Percentiles rank a stretch among this genome's conserved stretches.
Conservation (phyloP, 1,284 basidiomycete genomes). For the Vanrija sp. region DNA sequence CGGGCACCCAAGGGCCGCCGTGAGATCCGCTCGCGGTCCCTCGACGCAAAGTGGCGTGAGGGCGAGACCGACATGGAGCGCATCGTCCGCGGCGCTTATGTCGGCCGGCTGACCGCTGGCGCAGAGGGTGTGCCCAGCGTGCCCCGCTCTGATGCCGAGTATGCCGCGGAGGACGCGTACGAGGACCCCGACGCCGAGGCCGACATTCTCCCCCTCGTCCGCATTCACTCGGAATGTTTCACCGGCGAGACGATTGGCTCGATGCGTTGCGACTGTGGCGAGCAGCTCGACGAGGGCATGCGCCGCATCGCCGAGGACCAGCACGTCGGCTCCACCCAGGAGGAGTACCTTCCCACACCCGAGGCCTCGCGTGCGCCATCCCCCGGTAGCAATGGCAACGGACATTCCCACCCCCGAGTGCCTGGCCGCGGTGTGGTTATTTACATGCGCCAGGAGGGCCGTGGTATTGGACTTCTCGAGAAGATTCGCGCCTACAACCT, state of each 20-base stretch:
- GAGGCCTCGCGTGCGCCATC: constrained; percentile 35
- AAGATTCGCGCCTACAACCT: constrained; percentile 98
- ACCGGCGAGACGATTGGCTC: constrained; percentile 98
- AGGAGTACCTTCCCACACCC: constrained; percentile 35
- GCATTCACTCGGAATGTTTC: constrained; percentile 98
- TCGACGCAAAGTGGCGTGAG: constrained; percentile 82
- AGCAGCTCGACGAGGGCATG: constrained; percentile 95
- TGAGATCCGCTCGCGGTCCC: constrained; percentile 70
- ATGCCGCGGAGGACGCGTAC: constrained; percentile 6
- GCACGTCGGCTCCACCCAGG: constrained; percentile 16
- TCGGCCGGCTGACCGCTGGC: constrained; percentile 62
- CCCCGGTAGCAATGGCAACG: constrained; percentile 4
- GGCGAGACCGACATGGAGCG: constrained; percentile 91
- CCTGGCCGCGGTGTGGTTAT: constrained; percentile 90
- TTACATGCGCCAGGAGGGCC: constrained; percentile 97
- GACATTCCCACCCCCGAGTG: constrained; percentile 15
- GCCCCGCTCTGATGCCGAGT: constrained; percentile 11
- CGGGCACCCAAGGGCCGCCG: constrained; percentile 35
- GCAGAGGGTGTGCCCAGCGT: constrained; percentile 32
- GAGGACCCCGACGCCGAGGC: constrained; percentile 6
- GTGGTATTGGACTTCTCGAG: constrained; percentile 91
- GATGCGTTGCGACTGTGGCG: constrained; percentile 98
- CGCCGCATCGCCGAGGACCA: constrained; percentile 78
- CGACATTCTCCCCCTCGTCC: constrained; percentile 68
- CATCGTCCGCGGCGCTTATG: constrained; percentile 88